phyloP scores from a whole-genome alignment of 306 rosid species.

The Acacia confusa region DNA sequence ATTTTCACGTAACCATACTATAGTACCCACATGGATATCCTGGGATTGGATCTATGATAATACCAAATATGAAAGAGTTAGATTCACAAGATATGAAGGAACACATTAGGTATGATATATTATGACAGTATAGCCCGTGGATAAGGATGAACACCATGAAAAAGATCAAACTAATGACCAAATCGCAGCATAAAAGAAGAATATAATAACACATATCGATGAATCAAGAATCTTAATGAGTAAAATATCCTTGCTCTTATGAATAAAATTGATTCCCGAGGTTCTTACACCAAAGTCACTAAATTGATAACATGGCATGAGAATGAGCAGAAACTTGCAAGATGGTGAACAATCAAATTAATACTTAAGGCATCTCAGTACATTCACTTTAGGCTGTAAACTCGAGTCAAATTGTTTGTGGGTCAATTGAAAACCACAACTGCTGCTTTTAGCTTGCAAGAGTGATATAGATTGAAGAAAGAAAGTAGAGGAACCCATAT shows the following conservation, averaged over 20 bases:
- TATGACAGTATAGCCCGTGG: background rate
- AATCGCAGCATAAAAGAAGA: too few species aligned
- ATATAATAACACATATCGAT: background rate
- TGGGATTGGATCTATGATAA: slow-evolving; percentile 81
- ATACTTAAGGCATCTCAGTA: background rate
- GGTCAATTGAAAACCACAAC: slow-evolving; percentile 1
- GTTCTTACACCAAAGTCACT: slow-evolving; percentile 15
- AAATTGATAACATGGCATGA: slow-evolving; percentile 1
- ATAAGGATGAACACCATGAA: background rate
- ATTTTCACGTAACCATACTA: slow-evolving; percentile 95
- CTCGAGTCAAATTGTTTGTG: background rate
- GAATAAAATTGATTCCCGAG: background rate
- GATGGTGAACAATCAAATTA: background rate
- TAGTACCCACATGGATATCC: slow-evolving; percentile 84
- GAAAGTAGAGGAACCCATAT: slow-evolving; percentile 1
- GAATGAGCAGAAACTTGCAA: slow-evolving; percentile 6
- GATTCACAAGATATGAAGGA: slow-evolving; percentile 2
- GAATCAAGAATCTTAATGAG: background rate
- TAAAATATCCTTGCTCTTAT: background rate
- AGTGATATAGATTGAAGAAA: slow-evolving; percentile 9
- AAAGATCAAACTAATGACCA: background rate
- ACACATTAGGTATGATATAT: background rate
- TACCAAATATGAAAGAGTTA: slow-evolving; percentile 31
- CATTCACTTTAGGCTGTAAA: slow-evolving; percentile 2
- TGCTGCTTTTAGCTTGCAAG: background rate